Evolutionary conservation across 495 filamentous ascomycete species (phyloP), one percentile per base, ranked within the genome.

Genomic region (Daldinia childiae): DNA sequence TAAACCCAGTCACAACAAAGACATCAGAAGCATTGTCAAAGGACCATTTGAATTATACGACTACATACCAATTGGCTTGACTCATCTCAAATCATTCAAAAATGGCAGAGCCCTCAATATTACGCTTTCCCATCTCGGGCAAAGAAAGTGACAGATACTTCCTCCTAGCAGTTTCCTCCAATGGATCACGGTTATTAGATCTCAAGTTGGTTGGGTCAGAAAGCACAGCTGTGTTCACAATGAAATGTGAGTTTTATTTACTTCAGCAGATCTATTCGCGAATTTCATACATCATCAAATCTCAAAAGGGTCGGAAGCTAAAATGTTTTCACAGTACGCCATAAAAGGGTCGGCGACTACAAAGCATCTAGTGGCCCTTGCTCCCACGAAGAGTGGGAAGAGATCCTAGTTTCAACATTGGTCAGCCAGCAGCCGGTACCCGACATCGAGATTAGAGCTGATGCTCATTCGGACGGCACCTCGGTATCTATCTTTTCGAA

Each of bases 321-420:
- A 69, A 60, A 38, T 30, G 32, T n/a, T 59, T 39, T 39, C 63
- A 60, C 59, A 78, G 76, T 78, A 57, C 73, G 76, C 48, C 74
- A 78, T 43, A 78, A 74, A 59, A 78, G 72, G 57, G 60, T 66
- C 19, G 45, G 30, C 38, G 76, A 78, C 62, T 78, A 74, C 61
- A 78, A 76, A 55, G 62, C 65, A 14, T 24, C 68, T 58, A 78
- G 69, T 55, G 73, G 72, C 48, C 77, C 80, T 58, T 82, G 77
- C 71, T 76, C 80, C 17, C 71, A 76, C 27, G 73, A 78, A 9
- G 83, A 86, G 59, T 86, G 83, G 83, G 80, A 84, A 62, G 57
- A 60, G 19, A 84, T 84, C 66, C 58, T 86, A 6, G 76, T 72
- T 54, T 76, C 79, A 8, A 65, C 78, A 9, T 72, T 86, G 19